Evolutionary conservation across 2,329 filamentous ascomycete genomes (phyloP), one percentile per base, ranked within the genome.

Genomic region (Colletotrichum spaethianum): DNA sequence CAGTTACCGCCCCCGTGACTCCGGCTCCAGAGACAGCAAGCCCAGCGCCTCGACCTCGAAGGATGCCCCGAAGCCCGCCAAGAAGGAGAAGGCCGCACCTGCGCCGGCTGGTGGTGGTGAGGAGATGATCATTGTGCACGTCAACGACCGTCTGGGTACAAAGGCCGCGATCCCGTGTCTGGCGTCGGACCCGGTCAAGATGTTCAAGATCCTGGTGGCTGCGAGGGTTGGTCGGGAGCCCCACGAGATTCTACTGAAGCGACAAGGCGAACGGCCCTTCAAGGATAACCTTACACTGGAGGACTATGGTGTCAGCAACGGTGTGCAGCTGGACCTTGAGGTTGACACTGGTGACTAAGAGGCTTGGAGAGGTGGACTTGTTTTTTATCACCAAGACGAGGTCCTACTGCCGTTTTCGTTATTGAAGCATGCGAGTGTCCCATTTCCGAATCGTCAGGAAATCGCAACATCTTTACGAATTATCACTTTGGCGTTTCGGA

Each of bases 101-200:
- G 73, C 70, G 36, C 79, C 75, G 28, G 76, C 75, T 72, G 73
- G 82, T 80, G 48, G 83, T 4, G 81, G 86, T 7, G 93, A 97
- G 79, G 92, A 94, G 68, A 97, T 98, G 93, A 98, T 98, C 76
- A 90, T 97, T 63, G 95, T 98, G 23, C 91, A 96, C 78, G 91
- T 98, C 79, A 98, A 98, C 81, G 96, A 98, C 82, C 90, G 96
- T n/a, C 86, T 98, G 44, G 96, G 96, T 16, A 98, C 96, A n/a
- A 98, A 98, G 79, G 94, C 95, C 20, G 93, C 94, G 63, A 96
- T 98, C 74, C 96, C 96, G 0, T 98, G 95, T 80, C 86, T 98
- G 69, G 92, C 94, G 0, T 93, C 91, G 3, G 96, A 98, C 83
- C 92, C 92, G 9, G 92, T 98, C 75, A 92, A 92, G 75, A 88